Percentiles rank a stretch among this genome's conserved stretches.
Conservation (phyloP, 1,284 basidiomycete genomes). For the Malassezia slooffiae region DNA sequence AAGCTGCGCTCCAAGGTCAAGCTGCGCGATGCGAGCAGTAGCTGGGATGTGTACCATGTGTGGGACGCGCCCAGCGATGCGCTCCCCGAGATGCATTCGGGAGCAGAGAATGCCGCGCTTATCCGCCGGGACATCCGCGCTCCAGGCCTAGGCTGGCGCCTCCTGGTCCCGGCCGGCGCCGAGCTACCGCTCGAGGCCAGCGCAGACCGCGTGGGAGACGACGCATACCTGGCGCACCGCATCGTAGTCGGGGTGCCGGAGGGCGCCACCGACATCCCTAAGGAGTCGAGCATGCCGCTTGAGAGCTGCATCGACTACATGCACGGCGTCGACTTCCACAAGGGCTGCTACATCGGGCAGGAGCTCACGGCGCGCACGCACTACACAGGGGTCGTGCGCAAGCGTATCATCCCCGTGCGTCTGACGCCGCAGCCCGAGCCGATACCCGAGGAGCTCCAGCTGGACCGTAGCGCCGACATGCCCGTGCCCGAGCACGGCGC, state of each 20-base stretch:
- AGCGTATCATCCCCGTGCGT: conserved; percentile 70
- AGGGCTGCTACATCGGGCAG: conserved; percentile 97
- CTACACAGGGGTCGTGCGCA: conserved; percentile 82
- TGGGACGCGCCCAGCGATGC: conserved; percentile 54
- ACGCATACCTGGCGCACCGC: conserved; percentile 63
- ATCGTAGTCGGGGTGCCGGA: conserved; percentile 78
- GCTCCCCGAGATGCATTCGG: not conserved
- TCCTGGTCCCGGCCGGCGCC: conserved; percentile 9
- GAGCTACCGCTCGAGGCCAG: not conserved
- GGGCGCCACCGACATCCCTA: conserved; percentile 65
- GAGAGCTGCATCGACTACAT: conserved; percentile 88
- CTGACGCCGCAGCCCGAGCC: conserved; percentile 5
- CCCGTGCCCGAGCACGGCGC: conserved; percentile 12
- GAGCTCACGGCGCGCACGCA: conserved; percentile 93
- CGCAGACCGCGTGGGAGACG: conserved; percentile 5
- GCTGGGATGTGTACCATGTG: conserved; percentile 67
- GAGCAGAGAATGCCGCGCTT: not conserved
- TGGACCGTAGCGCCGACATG: not conserved
- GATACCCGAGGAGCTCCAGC: not conserved
- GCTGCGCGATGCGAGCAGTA: conserved; percentile 59
- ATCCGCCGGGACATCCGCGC: conserved; percentile 19
- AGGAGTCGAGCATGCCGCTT: conserved; percentile 71
- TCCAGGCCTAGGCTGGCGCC: conserved; percentile 29
- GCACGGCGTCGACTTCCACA: conserved; percentile 78
- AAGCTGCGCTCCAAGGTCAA: conserved; percentile 80